Base-by-base conservation (phyloP, 345 rosid genomes). In the Boechera stricta region DNA sequence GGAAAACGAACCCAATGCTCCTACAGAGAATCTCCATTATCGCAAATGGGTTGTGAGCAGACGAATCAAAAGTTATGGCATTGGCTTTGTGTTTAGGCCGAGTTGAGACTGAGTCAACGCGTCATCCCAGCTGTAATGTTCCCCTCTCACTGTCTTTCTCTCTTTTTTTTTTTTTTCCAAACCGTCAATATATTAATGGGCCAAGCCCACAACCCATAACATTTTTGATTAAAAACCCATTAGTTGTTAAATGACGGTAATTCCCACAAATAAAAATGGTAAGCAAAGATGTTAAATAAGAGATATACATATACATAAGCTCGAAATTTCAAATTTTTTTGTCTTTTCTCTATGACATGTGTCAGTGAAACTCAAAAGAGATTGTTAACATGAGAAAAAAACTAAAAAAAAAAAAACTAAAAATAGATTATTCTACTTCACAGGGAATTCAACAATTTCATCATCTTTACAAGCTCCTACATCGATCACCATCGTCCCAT, bases 391-490 rank as follows among this genome's bases (percentile, higher is more conserved):
- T 15, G 61, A 72, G 12, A 58, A 24, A 9, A 76, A 3, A 16
- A 39, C 2, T 5, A 5, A 57, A 11, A 21, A 1, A 16, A 16
- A 9, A 7, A 76, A 3, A 16, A 39, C 2, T 5, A 5, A 57
- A 11, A 21, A 1, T 5, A 44, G 32, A 5, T 32, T 0, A 28
- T 13, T 62, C 60, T 79, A 76, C 60, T 64, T 61, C 9, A 41
- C 15, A 28, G 60, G 41, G 49, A 78, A 51, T 72, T 84, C 87
- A 74, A 83, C 39, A 26, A 79, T 53, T 61, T 90, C 90, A 58
- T 74, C 84, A 52, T 79, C 85, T 64, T 53, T 21, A 81, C 88
- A 89, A 24, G 26, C 81, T n/a, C 86, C 88, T 12, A 86, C 87
- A 54, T 83, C 77, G 56, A 88, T 49, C 21, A 56, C 77, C 77